Evolutionary conservation across 352 stramenopile species (phyloP).

Genomic region (Pythium rishiriense): DNA sequence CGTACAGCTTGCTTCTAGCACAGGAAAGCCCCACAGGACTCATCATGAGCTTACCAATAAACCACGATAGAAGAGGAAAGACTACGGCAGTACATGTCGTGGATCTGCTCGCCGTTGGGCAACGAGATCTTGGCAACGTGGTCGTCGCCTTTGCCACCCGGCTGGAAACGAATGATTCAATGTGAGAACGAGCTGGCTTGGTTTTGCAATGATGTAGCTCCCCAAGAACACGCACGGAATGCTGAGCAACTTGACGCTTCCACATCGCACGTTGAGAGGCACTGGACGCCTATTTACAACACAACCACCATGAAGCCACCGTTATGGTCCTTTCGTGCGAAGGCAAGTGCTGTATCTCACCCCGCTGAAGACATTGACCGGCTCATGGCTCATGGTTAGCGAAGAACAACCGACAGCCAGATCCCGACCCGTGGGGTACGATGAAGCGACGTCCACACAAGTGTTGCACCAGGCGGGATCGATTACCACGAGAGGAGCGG

Average conservation of each 20-base stretch:
- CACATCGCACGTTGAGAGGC: constrained; percentile 64
- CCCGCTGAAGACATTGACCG: constrained; percentile 35
- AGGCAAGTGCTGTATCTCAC: too few species aligned
- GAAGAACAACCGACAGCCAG: neutral
- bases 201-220: too few species aligned
- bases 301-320: too few species aligned
- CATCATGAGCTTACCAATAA: neutral
- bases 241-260: constrained; percentile 54
- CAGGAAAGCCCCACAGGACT: too few species aligned
- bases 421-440: neutral
- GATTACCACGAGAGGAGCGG: too few species aligned
- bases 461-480: too few species aligned
- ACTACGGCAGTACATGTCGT: constrained; percentile 79
- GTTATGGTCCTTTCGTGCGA: too few species aligned
- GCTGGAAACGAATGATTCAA: constrained; percentile 10
- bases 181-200: neutral
- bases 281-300: constrained; percentile 41
- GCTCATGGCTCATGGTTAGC: constrained; percentile 18
- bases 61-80: neutral
- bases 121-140: constrained; percentile 45
- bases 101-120: constrained; percentile 68
- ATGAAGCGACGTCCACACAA: neutral
- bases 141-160: constrained; percentile 12
- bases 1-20: constrained; percentile 64
- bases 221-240: constrained; percentile 11